Base-by-base conservation (phyloP, 2,329 filamentous ascomycete genomes). In the Paradendryphiella salina region DNA sequence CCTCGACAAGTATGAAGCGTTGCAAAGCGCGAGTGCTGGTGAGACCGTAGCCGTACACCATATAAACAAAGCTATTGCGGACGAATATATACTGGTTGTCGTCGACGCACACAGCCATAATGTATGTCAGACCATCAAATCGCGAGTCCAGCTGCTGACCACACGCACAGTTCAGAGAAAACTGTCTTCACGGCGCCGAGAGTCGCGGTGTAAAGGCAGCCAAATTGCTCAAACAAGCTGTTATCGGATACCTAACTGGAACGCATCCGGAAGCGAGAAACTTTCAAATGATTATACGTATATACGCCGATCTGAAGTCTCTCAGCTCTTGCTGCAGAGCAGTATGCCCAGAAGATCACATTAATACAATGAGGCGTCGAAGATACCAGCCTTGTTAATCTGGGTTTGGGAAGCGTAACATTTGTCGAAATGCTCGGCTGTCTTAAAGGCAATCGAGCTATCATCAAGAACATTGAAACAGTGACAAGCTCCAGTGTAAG, bases 61-160 rank as follows among this genome's bases (percentile, higher is more conserved):
- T 13, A 7, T 11, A 9, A n/a, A 4, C 21, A n/a, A 42, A 14
- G 5, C n/a, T 14, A 3, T 26, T 2, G 29, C 15, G 10, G 39
- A 15, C 11, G 5, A 13, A 23, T 42, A 42, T 21, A 15, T 17
- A 2, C 39, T 42, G 6, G 29, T 42, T 18, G 28, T 42, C 9
- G 29, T 42, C 13, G 39, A 42, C 28, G 39, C 39, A 32, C 39
- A 42, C 9, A 42, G 39, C 14, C 39, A 42, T 13, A 32, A 42
- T 7, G 39, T 33, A 33, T 15, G 9, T 13, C 8, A 9, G 15
- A 5, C 11, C n/a, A 15, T 10, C 11, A 4, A 9, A 28, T 13
- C 15, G 11, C 4, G 9, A n/a, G n/a, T 6, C 23, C 3, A 9
- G 13, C 23, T 33, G 15, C 39, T 42, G 3, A 42, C 18, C 10